phyloP scores from a whole-genome alignment of 169 alveolate species.

The Babesia gibsoni region DNA sequence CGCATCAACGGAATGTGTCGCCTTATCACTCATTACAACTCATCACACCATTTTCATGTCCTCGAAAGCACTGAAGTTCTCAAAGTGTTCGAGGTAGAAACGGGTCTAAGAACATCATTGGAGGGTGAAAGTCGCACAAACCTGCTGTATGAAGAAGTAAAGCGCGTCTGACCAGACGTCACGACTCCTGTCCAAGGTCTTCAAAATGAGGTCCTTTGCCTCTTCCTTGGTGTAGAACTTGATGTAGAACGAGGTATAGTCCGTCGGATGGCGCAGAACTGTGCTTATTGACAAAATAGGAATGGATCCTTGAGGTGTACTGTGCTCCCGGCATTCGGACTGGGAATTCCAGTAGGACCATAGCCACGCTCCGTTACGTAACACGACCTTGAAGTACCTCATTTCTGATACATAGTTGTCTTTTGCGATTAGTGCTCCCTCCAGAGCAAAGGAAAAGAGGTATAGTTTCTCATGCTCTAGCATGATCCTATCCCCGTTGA shows the following conservation, averaged over 20 bases:
- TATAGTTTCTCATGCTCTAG: conserved; percentile 48
- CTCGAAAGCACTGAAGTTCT: conserved; percentile 21
- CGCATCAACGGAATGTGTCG: no score
- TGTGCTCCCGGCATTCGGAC: conserved; percentile 36
- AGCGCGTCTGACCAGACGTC: conserved; percentile 82
- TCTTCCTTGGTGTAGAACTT: conserved; percentile 73
- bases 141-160: conserved; percentile 67
- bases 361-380: conserved; percentile 36
- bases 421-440: conserved; percentile 62
- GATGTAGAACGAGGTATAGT: conserved; percentile 64
- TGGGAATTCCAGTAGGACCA: conserved; percentile 62
- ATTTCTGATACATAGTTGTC: conserved; percentile 45
- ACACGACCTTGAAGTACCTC: conserved; percentile 52
- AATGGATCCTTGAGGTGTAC: conserved; percentile 22
- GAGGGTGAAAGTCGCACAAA: not conserved
- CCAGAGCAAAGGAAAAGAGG: conserved; percentile 51
- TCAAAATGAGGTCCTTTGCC: conserved; percentile 72
- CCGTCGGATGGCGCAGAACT: conserved; percentile 54
- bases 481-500: conserved; percentile 18
- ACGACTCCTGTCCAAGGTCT: conserved; percentile 74
- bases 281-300: conserved; percentile 55
- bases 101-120: conserved; percentile 20
- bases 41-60: not conserved
- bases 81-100: conserved; percentile 54
- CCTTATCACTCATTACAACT: no score